Evolutionary conservation across 441 rosid genomes (phyloP).

Genomic region (Populus trichocarpa): DNA sequence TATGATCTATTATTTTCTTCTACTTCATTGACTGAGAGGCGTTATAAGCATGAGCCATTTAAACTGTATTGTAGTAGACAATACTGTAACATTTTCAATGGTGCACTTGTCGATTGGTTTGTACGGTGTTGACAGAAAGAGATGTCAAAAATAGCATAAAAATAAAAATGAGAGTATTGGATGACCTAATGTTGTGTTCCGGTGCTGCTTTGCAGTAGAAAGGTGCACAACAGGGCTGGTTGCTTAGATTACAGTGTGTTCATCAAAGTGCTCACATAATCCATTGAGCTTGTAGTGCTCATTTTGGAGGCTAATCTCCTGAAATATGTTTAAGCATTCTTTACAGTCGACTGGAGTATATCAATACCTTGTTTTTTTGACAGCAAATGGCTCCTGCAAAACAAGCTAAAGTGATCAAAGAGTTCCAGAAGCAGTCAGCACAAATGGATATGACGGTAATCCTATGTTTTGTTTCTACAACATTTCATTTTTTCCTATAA

Average conservation of each 20-base stretch:
- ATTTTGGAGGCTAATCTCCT: not conserved
- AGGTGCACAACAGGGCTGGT: not conserved
- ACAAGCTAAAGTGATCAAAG: slow-evolving; percentile 84
- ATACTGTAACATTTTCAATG: not conserved
- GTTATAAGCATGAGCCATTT: not conserved
- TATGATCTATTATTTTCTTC: not conserved
- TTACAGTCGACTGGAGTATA: not conserved
- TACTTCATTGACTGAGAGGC: not conserved
- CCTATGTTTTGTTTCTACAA: not conserved
- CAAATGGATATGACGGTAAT: slow-evolving; percentile 93
- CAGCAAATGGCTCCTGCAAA: slow-evolving; percentile 95
- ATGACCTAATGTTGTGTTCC: not conserved
- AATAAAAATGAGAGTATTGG: not conserved
- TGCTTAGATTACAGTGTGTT: not conserved
- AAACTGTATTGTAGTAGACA: not conserved
- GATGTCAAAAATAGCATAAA: not conserved
- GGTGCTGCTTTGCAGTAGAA: not conserved
- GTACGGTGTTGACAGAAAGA: not conserved
- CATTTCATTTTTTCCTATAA: no score
- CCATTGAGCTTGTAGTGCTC: not conserved
- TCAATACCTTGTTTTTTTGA: slow-evolving; percentile 9
- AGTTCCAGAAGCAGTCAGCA: slow-evolving; percentile 90
- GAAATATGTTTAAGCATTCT: not conserved
- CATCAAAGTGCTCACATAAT: not conserved
- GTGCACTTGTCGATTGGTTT: not conserved